phyloP scores from a whole-genome alignment of 2,329 filamentous ascomycete genomes.

The Colletotrichum sp. region DNA sequence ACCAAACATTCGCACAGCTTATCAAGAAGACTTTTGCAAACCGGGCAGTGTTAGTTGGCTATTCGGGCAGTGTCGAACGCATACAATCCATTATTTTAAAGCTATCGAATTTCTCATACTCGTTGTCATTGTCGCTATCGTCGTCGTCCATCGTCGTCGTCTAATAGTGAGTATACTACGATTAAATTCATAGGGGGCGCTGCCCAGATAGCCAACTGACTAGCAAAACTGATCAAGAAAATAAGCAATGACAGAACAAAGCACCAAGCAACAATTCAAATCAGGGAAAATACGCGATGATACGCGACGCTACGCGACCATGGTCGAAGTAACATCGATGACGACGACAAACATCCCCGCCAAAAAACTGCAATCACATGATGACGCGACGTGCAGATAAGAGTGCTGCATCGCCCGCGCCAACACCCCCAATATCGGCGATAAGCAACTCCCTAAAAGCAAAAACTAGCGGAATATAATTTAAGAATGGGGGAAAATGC shows the following conservation, averaged over 20 bases:
- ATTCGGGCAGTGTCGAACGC: too few relatives aligned
- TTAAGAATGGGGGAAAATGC: not conserved
- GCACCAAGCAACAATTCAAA: not conserved
- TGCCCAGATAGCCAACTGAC: too few relatives aligned
- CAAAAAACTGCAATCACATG: not conserved
- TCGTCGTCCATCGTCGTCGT: too few relatives aligned
- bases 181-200: too few relatives aligned
- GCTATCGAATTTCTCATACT: too few relatives aligned
- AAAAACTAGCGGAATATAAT: not conserved
- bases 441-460: not conserved
- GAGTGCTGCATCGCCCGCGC: not conserved
- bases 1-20: not conserved
- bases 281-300: not conserved
- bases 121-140: too few relatives aligned
- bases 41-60: too few relatives aligned
- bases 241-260: too few relatives aligned
- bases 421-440: not conserved
- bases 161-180: too few relatives aligned
- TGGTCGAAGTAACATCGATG: not conserved
- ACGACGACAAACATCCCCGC: not conserved
- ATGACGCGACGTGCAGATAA: not conserved
- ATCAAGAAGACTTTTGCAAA: not conserved
- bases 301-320: not conserved
- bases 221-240: too few relatives aligned
- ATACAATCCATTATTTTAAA: too few relatives aligned